phyloP scores from a whole-genome alignment of 306 rosid genomes.

The Prosopis cineraria region DNA sequence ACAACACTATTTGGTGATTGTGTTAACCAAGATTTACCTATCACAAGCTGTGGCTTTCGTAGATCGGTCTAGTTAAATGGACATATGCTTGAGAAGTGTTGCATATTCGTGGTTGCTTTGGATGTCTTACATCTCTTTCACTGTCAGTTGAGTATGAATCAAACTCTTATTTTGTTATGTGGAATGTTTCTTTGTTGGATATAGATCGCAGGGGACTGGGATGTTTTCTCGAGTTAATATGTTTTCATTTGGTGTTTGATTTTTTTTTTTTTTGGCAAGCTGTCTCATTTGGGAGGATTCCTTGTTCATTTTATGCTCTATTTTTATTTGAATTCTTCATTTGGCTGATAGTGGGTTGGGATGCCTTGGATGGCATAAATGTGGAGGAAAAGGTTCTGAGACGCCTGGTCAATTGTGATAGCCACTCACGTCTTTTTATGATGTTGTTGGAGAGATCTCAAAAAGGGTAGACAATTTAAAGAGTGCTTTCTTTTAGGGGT shows the following conservation, averaged over 20 bases:
- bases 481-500: no score
- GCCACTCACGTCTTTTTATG: neutral
- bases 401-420: neutral
- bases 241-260: neutral
- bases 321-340: neutral
- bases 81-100: neutral
- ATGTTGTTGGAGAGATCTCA: neutral
- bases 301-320: no score
- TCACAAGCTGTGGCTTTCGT: neutral
- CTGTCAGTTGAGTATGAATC: neutral
- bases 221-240: neutral
- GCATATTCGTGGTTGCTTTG: neutral
- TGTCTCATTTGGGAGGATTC: no score
- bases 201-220: neutral
- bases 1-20: neutral
- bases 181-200: neutral
- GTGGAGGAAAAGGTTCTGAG: neutral
- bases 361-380: neutral
- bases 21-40: neutral
- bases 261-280: neutral
- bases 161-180: neutral
- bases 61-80: neutral
- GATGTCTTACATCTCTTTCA: neutral
- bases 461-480: no score
- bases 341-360: neutral